These are phyloP conservation scores for Geoglossum cookeanum DNA, from an alignment of 2,329 filamentous ascomycete species.

Conservation along the genomic window DNA sequence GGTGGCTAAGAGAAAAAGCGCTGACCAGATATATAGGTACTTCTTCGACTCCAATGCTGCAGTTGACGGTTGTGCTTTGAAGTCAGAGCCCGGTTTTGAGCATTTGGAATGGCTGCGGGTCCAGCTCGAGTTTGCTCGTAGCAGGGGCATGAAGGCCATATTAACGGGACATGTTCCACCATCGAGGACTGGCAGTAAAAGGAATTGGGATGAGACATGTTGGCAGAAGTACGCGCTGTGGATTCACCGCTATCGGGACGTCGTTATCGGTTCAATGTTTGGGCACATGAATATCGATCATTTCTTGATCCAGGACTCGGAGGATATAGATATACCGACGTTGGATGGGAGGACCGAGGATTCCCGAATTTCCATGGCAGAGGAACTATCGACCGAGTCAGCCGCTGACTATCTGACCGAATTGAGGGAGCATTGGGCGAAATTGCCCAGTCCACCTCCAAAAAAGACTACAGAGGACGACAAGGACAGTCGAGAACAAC, in stretches of 20 bases:
- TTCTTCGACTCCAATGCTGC: conserved; percentile 87
- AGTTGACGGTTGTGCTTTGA: conserved; percentile 70
- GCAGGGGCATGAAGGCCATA: conserved; percentile 81
- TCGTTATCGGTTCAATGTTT: conserved; percentile 60
- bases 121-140: conserved; percentile 66
- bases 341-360: conserved; percentile 9
- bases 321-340: conserved; percentile 44
- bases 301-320: conserved; percentile 77
- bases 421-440: conserved; percentile 58
- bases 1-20: background rate
- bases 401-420: conserved; percentile 65
- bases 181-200: conserved; percentile 66
- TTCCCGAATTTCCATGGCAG: conserved; percentile 17
- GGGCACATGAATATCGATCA: conserved; percentile 99
- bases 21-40: conserved; percentile 29
- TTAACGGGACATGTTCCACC: conserved; percentile 88
- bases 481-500: conserved; percentile 17
- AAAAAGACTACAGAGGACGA: conserved; percentile 8
- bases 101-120: conserved; percentile 93
- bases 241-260: conserved; percentile 77
- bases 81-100: conserved; percentile 72
- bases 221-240: conserved; percentile 96
- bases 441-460: conserved; percentile 40
- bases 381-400: conserved; percentile 43
- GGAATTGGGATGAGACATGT: conserved; percentile 87